A percentile compares a stretch with the other conserved stretches of the same genome.
Evolutionary conservation across 768 basidiomycete species (phyloP).

Genomic region (Tricholoma terreum): DNA sequence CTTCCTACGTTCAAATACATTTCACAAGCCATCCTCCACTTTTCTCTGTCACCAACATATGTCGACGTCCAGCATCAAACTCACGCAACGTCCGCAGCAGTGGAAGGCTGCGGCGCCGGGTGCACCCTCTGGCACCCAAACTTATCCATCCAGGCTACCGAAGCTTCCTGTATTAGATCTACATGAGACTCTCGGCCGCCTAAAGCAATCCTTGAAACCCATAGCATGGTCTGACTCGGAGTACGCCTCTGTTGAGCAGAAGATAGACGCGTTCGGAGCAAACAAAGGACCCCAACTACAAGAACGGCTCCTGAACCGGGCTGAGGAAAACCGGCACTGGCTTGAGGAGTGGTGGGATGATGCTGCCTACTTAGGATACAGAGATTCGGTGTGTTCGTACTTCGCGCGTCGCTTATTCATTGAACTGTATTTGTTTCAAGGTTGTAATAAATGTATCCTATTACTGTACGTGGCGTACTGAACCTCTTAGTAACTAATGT

Average conservation of each 20-base stretch:
- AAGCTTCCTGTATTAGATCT: conserved; percentile 77
- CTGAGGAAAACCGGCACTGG: conserved; percentile 68
- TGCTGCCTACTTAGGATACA: conserved; percentile 73
- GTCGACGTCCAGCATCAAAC: conserved; percentile 19
- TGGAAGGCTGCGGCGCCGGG: conserved; percentile 76
- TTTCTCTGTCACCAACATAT: conserved; percentile 8
- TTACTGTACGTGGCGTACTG: conserved; percentile 57
- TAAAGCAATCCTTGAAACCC: conserved; percentile 71
- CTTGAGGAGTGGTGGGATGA: conserved; percentile 96
- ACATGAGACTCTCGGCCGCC: conserved; percentile 55
- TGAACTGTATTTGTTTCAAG: conserved; percentile 23
- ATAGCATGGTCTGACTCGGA: conserved; percentile 66
- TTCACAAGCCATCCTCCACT: conserved; percentile 1
- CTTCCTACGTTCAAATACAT: not conserved
- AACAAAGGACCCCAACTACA: conserved; percentile 59
- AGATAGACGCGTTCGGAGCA: conserved; percentile 65
- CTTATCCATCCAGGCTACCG: conserved; percentile 64
- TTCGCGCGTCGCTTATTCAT: not conserved
- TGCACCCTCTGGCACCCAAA: conserved; percentile 47
- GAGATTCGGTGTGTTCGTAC: conserved; percentile 64
- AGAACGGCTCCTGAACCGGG: conserved; percentile 52
- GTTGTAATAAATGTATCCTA: conserved; percentile 93
- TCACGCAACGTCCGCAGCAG: conserved; percentile 39
- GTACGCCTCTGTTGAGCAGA: conserved; percentile 47
- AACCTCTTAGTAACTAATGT: not conserved